Base-by-base conservation (phyloP, 106 monocot species). In the Alisma plantagoaquatica region DNA sequence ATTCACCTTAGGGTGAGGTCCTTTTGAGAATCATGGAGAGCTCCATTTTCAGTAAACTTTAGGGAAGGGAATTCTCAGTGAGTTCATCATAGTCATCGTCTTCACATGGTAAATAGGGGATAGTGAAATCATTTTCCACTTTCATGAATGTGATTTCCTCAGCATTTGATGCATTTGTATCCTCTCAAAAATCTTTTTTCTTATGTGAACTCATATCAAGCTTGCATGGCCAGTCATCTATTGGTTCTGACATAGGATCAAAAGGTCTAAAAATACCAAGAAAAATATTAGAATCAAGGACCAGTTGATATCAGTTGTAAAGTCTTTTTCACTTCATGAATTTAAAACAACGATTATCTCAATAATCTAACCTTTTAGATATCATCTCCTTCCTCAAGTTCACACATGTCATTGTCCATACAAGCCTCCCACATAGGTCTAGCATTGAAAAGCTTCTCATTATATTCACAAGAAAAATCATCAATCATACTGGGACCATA, bases 31-130 rank as follows among this genome's bases (percentile, higher is more conserved):
- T 64, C 68, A 60, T 70, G 73, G 29, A 79, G 47, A 52, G 62
- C 15, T 23, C 47, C 70, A 29, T 59, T 76, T 45, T 87, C 80
- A 27, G 79, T 87, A 19, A 72, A 54, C 55, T 51, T 76, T 8
- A 75, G 80, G 22, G 87, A 81, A 51, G 77, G 77, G 48, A 98
- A 72, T 71, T 98, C 96, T 72, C 98, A 7, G 74, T 99, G 27
- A 79, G 79, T 79, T 89, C 89, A 59, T 94, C 92, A 61, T 88
- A 84, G 15, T 38, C 35, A 47, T 99, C 84, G 31, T 90, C 90
- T 30, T 62, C 71, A 3, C 42, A 21, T 20, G 69, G 42, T 28
- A 81, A 81, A 50, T 72, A 70, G 54, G 80, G 77, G 33, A 89
- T 78, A 30, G 79, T 68, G 63, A 75, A 84, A 14, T 68, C 76